phyloP scores from a whole-genome alignment of 1,139 yeast species.

The Komagataea norvegica region DNA sequence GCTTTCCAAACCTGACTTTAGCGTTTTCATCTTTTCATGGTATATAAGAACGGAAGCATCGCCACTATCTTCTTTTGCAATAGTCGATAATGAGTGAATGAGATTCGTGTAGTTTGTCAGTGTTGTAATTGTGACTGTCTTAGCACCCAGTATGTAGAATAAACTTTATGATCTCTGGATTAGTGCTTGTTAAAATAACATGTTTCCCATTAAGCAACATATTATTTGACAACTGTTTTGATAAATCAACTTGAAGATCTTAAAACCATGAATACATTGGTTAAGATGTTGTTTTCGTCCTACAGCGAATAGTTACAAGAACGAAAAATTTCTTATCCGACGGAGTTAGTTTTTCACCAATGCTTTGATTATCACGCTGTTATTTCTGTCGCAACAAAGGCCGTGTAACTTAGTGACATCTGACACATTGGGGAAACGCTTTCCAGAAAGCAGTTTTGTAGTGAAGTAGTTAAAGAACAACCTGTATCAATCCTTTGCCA shows the following conservation, averaged over 20 bases:
- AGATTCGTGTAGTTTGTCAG: slow-evolving; percentile 16
- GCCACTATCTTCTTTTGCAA: background rate
- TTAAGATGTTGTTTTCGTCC: too few species aligned
- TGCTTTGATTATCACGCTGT: too few species aligned
- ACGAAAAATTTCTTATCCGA: too few species aligned
- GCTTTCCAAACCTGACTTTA: slow-evolving; percentile 5
- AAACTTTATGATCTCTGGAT: slow-evolving; percentile 39
- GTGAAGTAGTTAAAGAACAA: too few species aligned
- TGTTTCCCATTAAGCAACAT: slow-evolving; percentile 31
- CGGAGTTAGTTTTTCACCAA: too few species aligned
- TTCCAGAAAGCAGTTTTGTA: too few species aligned
- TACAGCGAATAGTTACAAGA: too few species aligned
- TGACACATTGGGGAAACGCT: too few species aligned
- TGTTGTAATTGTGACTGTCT: slow-evolving; percentile 19
- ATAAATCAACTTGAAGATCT: slow-evolving; percentile 29
- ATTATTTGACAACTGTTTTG: slow-evolving; percentile 39
- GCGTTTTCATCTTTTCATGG: slow-evolving; percentile 13
- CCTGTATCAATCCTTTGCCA: too few species aligned
- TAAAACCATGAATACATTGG: slow-evolving; percentile 38
- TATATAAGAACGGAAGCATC: slow-evolving; percentile 13
- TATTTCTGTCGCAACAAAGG: too few species aligned
- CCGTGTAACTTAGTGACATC: too few species aligned
- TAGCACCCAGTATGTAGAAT: slow-evolving; percentile 45
- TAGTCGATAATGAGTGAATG: slow-evolving; percentile 5
- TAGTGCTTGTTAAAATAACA: slow-evolving; percentile 33